Evolutionary conservation across 768 basidiomycete species (phyloP).

Genomic region (Imleria badia): DNA sequence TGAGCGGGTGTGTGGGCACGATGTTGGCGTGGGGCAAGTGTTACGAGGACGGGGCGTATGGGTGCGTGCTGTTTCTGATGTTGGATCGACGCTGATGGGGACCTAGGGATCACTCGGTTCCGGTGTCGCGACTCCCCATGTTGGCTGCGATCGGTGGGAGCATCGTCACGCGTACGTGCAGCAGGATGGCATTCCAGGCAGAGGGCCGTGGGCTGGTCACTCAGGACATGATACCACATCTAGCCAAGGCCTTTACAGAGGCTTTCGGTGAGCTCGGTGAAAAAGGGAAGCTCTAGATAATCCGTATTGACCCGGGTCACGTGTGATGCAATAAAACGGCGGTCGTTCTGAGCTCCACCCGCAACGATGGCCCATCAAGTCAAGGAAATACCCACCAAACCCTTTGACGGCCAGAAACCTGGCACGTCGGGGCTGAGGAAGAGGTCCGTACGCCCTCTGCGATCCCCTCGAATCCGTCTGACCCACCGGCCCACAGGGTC

Average conservation of each 20-base stretch:
- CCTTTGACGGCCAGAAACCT: constrained; percentile 93
- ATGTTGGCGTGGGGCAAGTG: constrained; percentile 95
- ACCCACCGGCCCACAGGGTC: constrained; percentile 55
- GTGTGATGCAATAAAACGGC: constrained; percentile 24
- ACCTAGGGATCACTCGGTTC: constrained; percentile 50
- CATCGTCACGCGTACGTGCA: constrained; percentile 84
- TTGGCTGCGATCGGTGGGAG: constrained; percentile 85
- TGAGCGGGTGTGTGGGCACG: constrained; percentile 85
- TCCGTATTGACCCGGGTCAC: constrained; percentile 18
- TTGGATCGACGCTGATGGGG: neutral
- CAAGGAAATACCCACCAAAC: constrained; percentile 76
- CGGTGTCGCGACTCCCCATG: constrained; percentile 70
- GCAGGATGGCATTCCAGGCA: constrained; percentile 70
- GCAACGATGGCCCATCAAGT: constrained; percentile 44
- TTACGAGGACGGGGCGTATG: constrained; percentile 82
- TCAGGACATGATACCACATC: constrained; percentile 67
- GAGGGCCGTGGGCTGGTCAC: constrained; percentile 82
- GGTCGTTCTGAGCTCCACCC: neutral
- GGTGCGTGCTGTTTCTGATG: constrained; percentile 42
- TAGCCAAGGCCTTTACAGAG: constrained; percentile 70
- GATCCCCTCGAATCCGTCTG: constrained; percentile 21
- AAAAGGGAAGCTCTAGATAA: constrained; percentile 37
- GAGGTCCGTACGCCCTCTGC: constrained; percentile 48
- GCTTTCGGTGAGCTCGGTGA: constrained; percentile 52
- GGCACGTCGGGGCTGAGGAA: constrained; percentile 98